These are phyloP conservation scores for Pyrenophora seminiperda DNA, from an alignment of 2,329 filamentous ascomycete genomes.

Conservation along the genomic window DNA sequence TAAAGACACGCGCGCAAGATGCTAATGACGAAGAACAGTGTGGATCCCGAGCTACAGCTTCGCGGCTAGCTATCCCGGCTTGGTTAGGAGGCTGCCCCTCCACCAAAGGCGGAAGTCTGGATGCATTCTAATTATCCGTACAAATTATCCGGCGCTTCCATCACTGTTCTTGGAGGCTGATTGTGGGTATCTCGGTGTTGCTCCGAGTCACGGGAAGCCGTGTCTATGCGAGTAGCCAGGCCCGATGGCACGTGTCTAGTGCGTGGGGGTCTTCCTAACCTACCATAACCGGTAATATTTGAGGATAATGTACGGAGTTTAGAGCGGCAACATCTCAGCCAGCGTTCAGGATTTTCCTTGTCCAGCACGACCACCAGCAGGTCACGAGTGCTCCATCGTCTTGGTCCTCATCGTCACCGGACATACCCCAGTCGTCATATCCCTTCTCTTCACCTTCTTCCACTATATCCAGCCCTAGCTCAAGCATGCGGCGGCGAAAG, in stretches of 20 bases:
- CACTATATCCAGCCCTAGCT: constrained; percentile 58
- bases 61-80: constrained; percentile 36
- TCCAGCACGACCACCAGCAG: constrained; percentile 73
- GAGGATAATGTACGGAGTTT: constrained; percentile 12
- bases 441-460: constrained; percentile 68
- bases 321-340: constrained; percentile 18
- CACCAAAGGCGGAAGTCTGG: constrained; percentile 30
- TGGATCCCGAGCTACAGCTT: constrained; percentile 34
- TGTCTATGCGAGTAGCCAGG: constrained; percentile 22
- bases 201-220: constrained; percentile 29
- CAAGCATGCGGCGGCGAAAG: constrained; percentile 66
- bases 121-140: constrained; percentile 37
- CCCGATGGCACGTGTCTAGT: constrained; percentile 1
- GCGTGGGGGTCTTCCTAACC: constrained; percentile 7
- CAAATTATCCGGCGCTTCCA: constrained; percentile 42
- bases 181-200: constrained; percentile 21
- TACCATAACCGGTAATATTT: not conserved
- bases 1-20: constrained; percentile 19
- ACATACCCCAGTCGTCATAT: constrained; percentile 73
- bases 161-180: constrained; percentile 25
- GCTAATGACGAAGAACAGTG: constrained; percentile 34
- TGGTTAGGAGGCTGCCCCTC: constrained; percentile 25
- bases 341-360: constrained; percentile 31
- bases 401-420: constrained; percentile 54
- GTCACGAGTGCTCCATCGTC: constrained; percentile 56